Conservation (phyloP, 2,329 filamentous ascomycete genomes). For the Fusarium sp. region DNA sequence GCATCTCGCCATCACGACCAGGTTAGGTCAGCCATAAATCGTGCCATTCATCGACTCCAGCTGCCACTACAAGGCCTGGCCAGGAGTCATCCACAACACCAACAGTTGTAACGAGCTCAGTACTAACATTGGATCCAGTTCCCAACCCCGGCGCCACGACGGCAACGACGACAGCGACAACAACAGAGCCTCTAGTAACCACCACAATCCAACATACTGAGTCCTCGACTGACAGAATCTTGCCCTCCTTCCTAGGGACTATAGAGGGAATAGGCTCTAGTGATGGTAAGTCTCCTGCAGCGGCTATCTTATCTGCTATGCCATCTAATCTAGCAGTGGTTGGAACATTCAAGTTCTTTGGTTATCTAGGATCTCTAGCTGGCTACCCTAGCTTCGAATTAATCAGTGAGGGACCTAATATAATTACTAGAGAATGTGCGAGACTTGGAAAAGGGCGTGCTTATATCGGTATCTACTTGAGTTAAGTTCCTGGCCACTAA, state of each 20-base stretch:
- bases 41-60: no score
- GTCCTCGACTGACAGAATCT: neutral
- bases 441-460: neutral
- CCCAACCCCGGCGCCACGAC: no score
- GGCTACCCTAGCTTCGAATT: conserved; percentile 29
- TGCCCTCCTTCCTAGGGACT: neutral
- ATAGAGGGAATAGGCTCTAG: neutral
- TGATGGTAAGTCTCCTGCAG: neutral
- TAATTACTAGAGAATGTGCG: conserved; percentile 23
- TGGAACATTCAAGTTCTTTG: conserved; percentile 12
- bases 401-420: neutral
- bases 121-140: neutral
- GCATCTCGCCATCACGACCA: no score
- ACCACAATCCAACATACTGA: neutral
- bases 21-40: no score
- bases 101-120: neutral
- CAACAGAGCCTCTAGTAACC: neutral
- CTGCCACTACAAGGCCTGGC: neutral
- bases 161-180: neutral
- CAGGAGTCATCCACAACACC: neutral
- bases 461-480: conserved; percentile 16
- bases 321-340: conserved; percentile 11
- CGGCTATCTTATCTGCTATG: neutral
- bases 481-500: neutral
- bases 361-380: conserved; percentile 19